phyloP scores from a whole-genome alignment of 2,329 filamentous ascomycete genomes.

The Thelonectria blattea region DNA sequence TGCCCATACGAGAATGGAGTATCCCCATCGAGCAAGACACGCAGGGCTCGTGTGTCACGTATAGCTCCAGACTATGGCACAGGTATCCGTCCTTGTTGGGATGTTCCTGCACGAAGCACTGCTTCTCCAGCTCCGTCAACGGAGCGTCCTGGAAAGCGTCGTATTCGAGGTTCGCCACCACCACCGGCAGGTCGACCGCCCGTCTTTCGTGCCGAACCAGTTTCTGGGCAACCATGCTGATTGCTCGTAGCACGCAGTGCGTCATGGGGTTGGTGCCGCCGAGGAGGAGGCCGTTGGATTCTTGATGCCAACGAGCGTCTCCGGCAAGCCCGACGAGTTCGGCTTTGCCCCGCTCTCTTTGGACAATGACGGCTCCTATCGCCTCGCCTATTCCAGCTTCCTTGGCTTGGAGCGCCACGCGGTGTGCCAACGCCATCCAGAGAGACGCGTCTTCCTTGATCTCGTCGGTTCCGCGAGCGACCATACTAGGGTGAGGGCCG shows the following conservation, averaged over 20 bases:
- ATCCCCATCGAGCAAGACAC: constrained; percentile 98
- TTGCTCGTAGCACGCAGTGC: constrained; percentile 78
- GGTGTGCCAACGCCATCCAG: constrained; percentile 72
- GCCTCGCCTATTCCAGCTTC: constrained; percentile 67
- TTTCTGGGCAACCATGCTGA: constrained; percentile 80
- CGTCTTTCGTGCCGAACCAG: constrained; percentile 62
- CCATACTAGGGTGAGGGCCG: constrained; percentile 79
- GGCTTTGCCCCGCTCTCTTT: constrained; percentile 59
- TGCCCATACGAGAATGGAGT: constrained; percentile 89
- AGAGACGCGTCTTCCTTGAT: constrained; percentile 67
- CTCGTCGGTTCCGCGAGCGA: constrained; percentile 72
- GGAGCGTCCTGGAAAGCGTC: constrained; percentile 73
- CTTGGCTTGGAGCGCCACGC: constrained; percentile 66
- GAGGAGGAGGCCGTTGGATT: constrained; percentile 50
- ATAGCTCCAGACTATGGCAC: constrained; percentile 91
- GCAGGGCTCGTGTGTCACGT: constrained; percentile 94
- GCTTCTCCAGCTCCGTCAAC: constrained; percentile 69
- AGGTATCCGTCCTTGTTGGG: constrained; percentile 82
- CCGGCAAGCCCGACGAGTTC: constrained; percentile 75
- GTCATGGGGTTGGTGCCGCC: constrained; percentile 74
- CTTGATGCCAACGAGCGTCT: constrained; percentile 73
- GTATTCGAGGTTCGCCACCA: constrained; percentile 54
- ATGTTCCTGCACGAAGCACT: constrained; percentile 68
- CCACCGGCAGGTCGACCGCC: constrained; percentile 43
- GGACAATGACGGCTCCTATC: constrained; percentile 78